These are phyloP conservation scores for Corymbia maculata DNA, from an alignment of 345 rosid genomes.

Conservation along the genomic window DNA sequence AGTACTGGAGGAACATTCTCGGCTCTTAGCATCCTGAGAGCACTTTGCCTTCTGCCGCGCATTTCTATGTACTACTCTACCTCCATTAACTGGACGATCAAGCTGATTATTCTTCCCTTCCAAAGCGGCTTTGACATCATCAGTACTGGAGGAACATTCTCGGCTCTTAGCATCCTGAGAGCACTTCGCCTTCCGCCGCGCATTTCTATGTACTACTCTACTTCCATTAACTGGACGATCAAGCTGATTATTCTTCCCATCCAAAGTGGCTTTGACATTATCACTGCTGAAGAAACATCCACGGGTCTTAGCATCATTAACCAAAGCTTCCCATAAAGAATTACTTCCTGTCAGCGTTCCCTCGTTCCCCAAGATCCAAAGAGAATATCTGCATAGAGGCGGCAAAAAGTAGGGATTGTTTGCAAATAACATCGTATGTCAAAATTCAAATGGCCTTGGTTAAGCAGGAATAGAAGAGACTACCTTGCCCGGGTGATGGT, in stretches of 20 bases:
- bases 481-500: slow-evolving; percentile 28
- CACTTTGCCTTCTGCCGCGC: not conserved
- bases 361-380: slow-evolving; percentile 17
- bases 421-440: not conserved
- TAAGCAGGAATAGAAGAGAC: not conserved
- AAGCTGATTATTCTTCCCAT: too few relatives aligned
- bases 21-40: not conserved
- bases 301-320: too few relatives aligned
- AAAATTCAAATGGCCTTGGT: not conserved
- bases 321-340: slow-evolving; percentile 8
- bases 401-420: not conserved
- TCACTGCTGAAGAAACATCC: too few relatives aligned
- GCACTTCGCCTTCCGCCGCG: too few relatives aligned
- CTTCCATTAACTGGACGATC: too few relatives aligned
- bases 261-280: too few relatives aligned
- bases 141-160: slow-evolving; percentile 6
- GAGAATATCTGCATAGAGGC: slow-evolving; percentile 9
- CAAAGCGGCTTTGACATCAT: not conserved
- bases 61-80: not conserved
- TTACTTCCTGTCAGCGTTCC: slow-evolving; percentile 1
- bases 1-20: not conserved
- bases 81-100: not conserved
- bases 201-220: too few relatives aligned
- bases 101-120: not conserved
- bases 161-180: slow-evolving; percentile 10